A percentile compares a stretch with the other conserved stretches of the same genome.
These are phyloP conservation scores for Plasmodium malariae DNA, from an alignment of 169 alveolate genomes.

Conservation along the genomic window DNA sequence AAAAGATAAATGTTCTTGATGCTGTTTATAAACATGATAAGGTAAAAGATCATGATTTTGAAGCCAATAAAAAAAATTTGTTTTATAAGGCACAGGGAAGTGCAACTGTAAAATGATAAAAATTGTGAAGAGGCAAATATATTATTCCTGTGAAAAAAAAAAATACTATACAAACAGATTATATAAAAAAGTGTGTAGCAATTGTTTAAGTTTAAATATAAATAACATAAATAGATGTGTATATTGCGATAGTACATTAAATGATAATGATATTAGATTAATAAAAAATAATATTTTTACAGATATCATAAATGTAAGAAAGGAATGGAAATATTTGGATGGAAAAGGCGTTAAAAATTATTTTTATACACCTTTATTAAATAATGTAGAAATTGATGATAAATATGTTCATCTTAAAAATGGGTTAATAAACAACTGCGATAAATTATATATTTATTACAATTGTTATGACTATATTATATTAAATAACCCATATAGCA, in stretches of 20 bases:
- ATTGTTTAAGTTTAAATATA: slow-evolving; percentile 66
- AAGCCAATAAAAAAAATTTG: background rate
- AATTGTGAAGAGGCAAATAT: slow-evolving; percentile 56
- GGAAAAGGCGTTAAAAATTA: slow-evolving; percentile 7
- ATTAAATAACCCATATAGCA: slow-evolving; percentile 67
- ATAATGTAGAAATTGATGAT: slow-evolving; percentile 72
- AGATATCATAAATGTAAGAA: slow-evolving; percentile 72
- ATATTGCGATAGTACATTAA: slow-evolving; percentile 49
- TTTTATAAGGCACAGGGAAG: background rate
- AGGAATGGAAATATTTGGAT: slow-evolving; percentile 36
- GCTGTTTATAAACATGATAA: background rate
- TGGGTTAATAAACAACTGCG: slow-evolving; percentile 43
- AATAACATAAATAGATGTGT: slow-evolving; percentile 57
- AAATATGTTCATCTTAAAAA: slow-evolving; percentile 47
- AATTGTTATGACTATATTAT: slow-evolving; percentile 74
- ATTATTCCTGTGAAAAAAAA: slow-evolving; percentile 72
- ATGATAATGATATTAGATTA: slow-evolving; percentile 64
- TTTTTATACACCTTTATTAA: slow-evolving; percentile 26
- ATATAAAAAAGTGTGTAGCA: slow-evolving; percentile 69
- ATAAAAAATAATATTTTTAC: slow-evolving; percentile 70
- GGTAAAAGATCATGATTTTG: background rate
- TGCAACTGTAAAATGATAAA: slow-evolving; percentile 55
- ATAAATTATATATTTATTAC: slow-evolving; percentile 52
- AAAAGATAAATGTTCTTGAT: too few species aligned
- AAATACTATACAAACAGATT: slow-evolving; percentile 68